Evolutionary conservation across 441 rosid species (phyloP).

Genomic region (Arabidopsis lyrata): DNA sequence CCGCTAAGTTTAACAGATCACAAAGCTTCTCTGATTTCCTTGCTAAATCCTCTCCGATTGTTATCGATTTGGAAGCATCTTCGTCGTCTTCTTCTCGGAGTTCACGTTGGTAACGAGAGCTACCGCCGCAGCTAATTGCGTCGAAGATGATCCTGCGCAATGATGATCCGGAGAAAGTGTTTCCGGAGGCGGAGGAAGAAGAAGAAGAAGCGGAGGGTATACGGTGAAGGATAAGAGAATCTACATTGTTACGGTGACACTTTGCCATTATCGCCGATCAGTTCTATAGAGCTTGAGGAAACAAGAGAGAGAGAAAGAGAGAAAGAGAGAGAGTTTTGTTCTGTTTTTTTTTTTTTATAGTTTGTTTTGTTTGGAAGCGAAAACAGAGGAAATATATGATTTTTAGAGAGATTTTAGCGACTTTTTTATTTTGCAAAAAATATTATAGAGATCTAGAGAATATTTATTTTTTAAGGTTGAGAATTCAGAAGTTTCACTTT

Average conservation of each 20-base stretch:
- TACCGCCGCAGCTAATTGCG: conserved; percentile 81
- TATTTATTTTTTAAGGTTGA: too few relatives aligned
- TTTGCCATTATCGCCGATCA: conserved; percentile 60
- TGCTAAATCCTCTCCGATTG: background rate
- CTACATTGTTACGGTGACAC: conserved; percentile 68
- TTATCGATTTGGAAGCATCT: conserved; percentile 12
- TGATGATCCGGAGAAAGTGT: conserved; percentile 62
- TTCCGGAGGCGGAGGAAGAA: conserved; percentile 42
- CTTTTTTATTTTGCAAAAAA: background rate
- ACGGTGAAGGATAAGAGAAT: conserved; percentile 61
- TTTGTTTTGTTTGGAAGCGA: conserved; percentile 29
- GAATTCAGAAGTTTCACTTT: too few relatives aligned
- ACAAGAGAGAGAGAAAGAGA: background rate
- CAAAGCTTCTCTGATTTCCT: conserved; percentile 67
- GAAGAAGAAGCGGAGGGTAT: conserved; percentile 43
- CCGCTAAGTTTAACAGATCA: conserved; percentile 75
- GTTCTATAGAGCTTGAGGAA: conserved; percentile 28
- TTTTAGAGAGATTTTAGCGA: background rate
- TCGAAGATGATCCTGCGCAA: conserved; percentile 72
- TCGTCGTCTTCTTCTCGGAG: conserved; percentile 37
- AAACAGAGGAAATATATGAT: conserved; percentile 32
- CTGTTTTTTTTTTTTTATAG: conserved; percentile 1
- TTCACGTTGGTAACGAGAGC: conserved; percentile 57
- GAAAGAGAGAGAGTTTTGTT: conserved; percentile 1
- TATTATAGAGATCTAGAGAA: too few relatives aligned